Percentiles rank a stretch among this genome's conserved stretches.
Conservation (phyloP, 1,284 basidiomycete genomes). For the Anthracocystis setariae region DNA sequence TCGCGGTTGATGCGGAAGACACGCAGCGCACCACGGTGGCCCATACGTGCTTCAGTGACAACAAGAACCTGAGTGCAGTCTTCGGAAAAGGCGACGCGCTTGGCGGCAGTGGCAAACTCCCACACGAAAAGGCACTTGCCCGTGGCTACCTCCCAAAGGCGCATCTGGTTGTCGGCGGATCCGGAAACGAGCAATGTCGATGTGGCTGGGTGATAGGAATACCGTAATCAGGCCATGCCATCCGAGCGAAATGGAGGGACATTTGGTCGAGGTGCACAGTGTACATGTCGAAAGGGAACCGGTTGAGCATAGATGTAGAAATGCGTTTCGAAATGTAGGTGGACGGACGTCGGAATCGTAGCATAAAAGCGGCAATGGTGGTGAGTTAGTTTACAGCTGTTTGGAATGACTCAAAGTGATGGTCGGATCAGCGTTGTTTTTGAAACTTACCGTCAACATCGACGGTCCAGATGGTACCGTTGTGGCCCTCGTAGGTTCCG, state of each 20-base stretch:
- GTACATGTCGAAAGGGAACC: too few relatives aligned
- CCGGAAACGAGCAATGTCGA: slow-evolving; percentile 89
- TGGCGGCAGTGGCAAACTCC: slow-evolving; percentile 98
- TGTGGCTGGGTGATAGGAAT: slow-evolving; percentile 73
- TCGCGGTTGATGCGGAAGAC: slow-evolving; percentile 79
- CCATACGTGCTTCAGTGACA: slow-evolving; percentile 97
- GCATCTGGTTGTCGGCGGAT: slow-evolving; percentile 85
- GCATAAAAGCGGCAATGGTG: not conserved
- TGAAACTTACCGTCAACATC: slow-evolving; percentile 78
- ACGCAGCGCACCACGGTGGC: slow-evolving; percentile 75
- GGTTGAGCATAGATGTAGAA: not conserved
- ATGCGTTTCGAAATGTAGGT: not conserved
- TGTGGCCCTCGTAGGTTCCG: slow-evolving; percentile 96
- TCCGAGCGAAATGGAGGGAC: not conserved
- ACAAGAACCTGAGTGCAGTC: slow-evolving; percentile 76
- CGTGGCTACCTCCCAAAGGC: slow-evolving; percentile 87
- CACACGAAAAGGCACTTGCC: slow-evolving; percentile 83
- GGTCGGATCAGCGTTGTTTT: not conserved
- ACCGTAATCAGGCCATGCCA: not conserved
- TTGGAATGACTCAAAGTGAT: too few relatives aligned
- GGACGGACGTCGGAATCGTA: too few relatives aligned
- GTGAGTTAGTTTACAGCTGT: slow-evolving; percentile 2
- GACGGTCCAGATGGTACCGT: slow-evolving; percentile 95
- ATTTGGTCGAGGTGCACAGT: too few relatives aligned
- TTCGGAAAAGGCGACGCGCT: slow-evolving; percentile 87